Base-by-base conservation (phyloP, 2,329 filamentous ascomycete genomes). In the Teratosphaeria nubilosa region DNA sequence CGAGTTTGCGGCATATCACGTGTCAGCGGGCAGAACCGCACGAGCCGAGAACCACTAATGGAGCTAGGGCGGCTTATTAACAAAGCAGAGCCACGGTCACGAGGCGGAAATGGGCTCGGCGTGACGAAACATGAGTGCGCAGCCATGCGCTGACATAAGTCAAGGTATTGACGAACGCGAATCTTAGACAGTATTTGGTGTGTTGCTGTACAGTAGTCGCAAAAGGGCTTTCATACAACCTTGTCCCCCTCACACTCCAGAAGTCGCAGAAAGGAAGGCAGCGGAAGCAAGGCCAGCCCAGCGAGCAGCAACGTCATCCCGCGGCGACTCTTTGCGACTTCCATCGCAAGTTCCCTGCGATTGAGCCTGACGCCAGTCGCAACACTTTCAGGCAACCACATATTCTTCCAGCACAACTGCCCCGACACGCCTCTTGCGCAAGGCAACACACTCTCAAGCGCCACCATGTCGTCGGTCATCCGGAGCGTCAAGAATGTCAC, bases 401-500 rank as follows among this genome's bases (percentile, higher is more conserved):
- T 48, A 20, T 14, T 53, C 51, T 30, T 53, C 7, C 51, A 53
- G 10, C 22, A n/a, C 31, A 9, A 34, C 25, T 30, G 14, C 13
- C 25, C 16, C 11, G 5, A 27, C n/a, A 13, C 51, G 25, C 51
- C 3, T 24, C 22, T 11, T 13, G 50, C 22, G 11, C 31, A 30
- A 30, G 25, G 53, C 53, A 34, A 25, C 30, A 55, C 16, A 14
- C 9, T 14, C 3, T 7, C 14, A n/a, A n/a, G 31, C 61, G 62
- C 56, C 60, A 64, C 56, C n/a, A 99, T 99, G 94, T 96, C 92
- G 60, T 95, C 95, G 78, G 91, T 97, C 74, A 90, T 97, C 73
- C 85, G 94, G 76, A 95, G 90, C 73, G 91, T 97, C 70, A 97
- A 96, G 80, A 99, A 97, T 81, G 92, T 99, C 76, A 97, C 94